Percentiles rank a stretch among this genome's conserved stretches.
Conservation (phyloP, 768 basidiomycete genomes). For the Tricholoma bakamatsutake region DNA sequence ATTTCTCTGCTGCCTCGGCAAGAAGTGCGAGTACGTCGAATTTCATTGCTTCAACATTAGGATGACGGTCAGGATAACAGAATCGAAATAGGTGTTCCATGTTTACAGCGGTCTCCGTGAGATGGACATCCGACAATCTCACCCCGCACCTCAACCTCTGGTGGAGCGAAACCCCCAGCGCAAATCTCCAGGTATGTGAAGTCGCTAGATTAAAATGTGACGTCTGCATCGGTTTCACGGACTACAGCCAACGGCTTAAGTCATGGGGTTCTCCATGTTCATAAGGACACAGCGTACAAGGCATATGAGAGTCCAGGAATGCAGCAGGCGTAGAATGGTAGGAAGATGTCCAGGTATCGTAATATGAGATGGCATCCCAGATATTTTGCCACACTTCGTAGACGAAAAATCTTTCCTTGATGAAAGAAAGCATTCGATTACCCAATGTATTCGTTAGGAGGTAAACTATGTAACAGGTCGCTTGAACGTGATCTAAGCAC, state of each 20-base stretch:
- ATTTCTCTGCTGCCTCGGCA: constrained; percentile 7
- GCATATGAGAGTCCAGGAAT: background rate
- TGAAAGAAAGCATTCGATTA: background rate
- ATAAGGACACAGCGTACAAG: background rate
- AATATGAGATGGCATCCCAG: background rate
- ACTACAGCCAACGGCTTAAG: background rate
- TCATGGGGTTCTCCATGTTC: background rate
- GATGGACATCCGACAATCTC: background rate
- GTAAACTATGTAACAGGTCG: background rate
- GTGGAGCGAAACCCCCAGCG: background rate
- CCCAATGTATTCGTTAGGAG: background rate
- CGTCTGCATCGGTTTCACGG: background rate
- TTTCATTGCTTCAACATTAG: background rate
- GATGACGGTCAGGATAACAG: constrained; percentile 7
- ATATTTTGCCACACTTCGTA: background rate
- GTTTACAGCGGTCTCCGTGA: background rate
- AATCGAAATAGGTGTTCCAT: constrained; percentile 2
- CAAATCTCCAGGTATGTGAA: background rate
- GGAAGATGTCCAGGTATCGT: background rate
- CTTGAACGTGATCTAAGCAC: background rate
- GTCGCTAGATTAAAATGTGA: background rate
- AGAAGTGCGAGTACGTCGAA: constrained; percentile 1
- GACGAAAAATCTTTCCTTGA: background rate
- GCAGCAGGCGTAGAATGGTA: background rate
- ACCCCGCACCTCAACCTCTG: background rate